These are phyloP conservation scores for Yamadazyma pseudoaaseri DNA, from an alignment of 1,139 yeast species.

Conservation along the genomic window DNA sequence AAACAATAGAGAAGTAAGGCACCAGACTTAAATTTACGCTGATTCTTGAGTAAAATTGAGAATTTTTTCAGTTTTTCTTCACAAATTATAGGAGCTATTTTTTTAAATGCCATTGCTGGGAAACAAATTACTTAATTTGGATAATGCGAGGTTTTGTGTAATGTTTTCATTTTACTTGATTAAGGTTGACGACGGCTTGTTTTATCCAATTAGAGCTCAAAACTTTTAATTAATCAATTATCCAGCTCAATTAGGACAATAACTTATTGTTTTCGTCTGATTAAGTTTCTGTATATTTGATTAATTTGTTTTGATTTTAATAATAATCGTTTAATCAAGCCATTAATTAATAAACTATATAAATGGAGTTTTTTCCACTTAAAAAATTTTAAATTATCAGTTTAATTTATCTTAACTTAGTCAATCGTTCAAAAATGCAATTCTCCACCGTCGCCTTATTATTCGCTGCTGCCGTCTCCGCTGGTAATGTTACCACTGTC, in stretches of 20 bases:
- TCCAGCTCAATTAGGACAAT: neutral
- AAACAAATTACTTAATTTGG: neutral
- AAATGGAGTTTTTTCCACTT: too few relatives aligned
- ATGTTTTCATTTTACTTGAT: conserved; percentile 2
- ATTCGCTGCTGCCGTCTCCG: conserved; percentile 40
- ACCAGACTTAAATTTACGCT: conserved; percentile 1
- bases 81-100: neutral
- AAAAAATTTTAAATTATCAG: too few relatives aligned
- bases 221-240: neutral
- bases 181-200: conserved; percentile 2
- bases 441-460: conserved; percentile 48
- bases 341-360: too few relatives aligned
- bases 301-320: conserved; percentile 1
- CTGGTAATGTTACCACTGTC: conserved; percentile 38
- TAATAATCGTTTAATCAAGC: neutral
- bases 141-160: neutral
- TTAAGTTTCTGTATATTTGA: neutral
- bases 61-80: too few relatives aligned
- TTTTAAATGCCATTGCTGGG: neutral
- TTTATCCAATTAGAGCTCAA: neutral
- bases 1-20: neutral
- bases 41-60: neutral
- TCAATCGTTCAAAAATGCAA: conserved; percentile 33
- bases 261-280: neutral
- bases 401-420: conserved; percentile 27